Conservation (phyloP, 208 protist genomes). For the Leishmania martiniquensis region DNA sequence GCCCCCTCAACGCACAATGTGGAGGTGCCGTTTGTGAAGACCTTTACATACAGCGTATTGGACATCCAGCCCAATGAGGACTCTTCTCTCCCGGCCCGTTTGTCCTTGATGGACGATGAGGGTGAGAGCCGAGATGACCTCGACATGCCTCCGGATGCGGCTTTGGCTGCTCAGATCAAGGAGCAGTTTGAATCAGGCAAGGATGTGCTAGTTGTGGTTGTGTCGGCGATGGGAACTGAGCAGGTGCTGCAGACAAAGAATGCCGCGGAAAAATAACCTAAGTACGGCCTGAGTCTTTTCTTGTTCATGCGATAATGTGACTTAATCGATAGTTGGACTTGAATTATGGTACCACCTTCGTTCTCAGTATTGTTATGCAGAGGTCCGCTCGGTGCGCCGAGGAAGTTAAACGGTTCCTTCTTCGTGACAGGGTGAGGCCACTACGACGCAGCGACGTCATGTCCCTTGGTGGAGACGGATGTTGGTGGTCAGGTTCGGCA, state of each 20-base stretch:
- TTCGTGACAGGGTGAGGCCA: background rate
- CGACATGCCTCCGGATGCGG: conserved; percentile 92
- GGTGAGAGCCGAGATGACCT: conserved; percentile 96
- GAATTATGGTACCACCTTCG: too few species aligned
- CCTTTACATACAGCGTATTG: conserved; percentile 95
- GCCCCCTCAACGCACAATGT: conserved; percentile 98
- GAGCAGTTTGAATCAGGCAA: conserved; percentile 93
- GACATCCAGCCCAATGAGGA: conserved; percentile 95
- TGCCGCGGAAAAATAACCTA: conserved; percentile 67
- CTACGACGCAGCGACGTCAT: background rate
- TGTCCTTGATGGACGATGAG: conserved; percentile 94
- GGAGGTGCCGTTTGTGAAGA: conserved; percentile 95
- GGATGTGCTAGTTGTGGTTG: conserved; percentile 94
- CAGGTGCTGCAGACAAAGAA: conserved; percentile 94
- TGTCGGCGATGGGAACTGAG: conserved; percentile 96
- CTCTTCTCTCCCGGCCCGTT: conserved; percentile 57
- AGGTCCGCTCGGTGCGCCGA: too few species aligned
- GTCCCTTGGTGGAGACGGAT: too few species aligned
- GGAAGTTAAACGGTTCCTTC: background rate
- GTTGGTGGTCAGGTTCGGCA: too few species aligned
- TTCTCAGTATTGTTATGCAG: too few species aligned
- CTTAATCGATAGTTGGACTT: too few species aligned
- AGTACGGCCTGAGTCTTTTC: background rate
- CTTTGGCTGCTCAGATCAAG: conserved; percentile 90
- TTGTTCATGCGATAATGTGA: too few species aligned